Evolutionary conservation across 371 early-diverging fungal genomes (phyloP), one percentile per base, ranked within the genome.

Genomic region (Dinochytrium kinnereticum): DNA sequence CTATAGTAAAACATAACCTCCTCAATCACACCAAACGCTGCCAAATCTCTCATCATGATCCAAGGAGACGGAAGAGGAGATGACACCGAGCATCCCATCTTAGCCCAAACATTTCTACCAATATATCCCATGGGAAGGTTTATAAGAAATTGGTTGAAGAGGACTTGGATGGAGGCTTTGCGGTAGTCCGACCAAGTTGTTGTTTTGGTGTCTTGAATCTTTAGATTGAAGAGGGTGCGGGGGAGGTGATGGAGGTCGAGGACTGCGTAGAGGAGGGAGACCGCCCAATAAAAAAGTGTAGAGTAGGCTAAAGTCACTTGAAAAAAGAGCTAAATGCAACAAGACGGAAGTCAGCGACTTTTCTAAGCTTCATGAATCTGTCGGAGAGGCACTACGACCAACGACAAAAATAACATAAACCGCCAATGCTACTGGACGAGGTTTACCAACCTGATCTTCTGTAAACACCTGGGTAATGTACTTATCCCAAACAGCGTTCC

Each of bases 1-100:
- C 80, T 82, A 80, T 86, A 89, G 77, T 90, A 90, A 73, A 89
- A 89, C 33, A 83, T 76, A 59, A 88, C 69, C 71, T 91, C 91
- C 72, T 88, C 89, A 39, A 89, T 73, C 17, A 83, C 70, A 73
- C 81, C 81, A 68, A 86, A 89, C 21, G 82, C 84, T 50, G 81
- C 73, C 31, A 86, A 66, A 68, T 90, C 87, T 19, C 75, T 67
- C 3, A 78, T 66, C 13, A 84, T 24, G 21, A 38, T 64, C 39
- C 34, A 55, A 28, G 81, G 49, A 3, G 73, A 73, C 1, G 83
- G 84, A 13, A 80, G 34, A 24, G 61, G 74, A 73, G 44, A 21
- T 33, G 66, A 38, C 17, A 28, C 44, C 2, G 49, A 38, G 66
- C 66, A 59, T 2, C 44, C 57, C 39, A 21, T 34, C 15, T 15